Conservation (phyloP, 306 rosid species). For the Ziziphus jujuba region DNA sequence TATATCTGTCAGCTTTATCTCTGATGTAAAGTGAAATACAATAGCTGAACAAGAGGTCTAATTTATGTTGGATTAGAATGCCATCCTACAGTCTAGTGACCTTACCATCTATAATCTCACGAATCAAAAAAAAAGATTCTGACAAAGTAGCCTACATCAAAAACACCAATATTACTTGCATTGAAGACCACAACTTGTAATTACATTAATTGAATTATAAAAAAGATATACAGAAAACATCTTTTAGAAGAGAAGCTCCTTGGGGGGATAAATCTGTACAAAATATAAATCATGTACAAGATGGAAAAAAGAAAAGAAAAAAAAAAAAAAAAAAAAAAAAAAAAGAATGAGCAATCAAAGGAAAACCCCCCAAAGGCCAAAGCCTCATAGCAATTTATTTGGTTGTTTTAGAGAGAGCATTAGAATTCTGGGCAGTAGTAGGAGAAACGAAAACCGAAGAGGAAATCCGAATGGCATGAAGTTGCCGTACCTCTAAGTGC, state of each 20-base stretch:
- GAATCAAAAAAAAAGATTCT: background rate
- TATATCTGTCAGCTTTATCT: background rate
- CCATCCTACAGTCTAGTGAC: background rate
- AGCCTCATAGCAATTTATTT: slow-evolving; percentile 26
- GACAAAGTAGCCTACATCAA: background rate
- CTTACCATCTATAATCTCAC: background rate
- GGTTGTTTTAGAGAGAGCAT: slow-evolving; percentile 11
- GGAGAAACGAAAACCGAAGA: slow-evolving; percentile 32
- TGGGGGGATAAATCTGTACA: background rate
- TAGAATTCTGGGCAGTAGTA: slow-evolving; percentile 8
- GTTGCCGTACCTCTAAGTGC: slow-evolving; percentile 84
- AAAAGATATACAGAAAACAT: background rate
- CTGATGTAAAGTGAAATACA: background rate
- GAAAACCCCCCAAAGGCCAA: no score
- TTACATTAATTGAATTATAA: background rate
- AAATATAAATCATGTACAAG: background rate
- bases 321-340: slow-evolving; percentile 8
- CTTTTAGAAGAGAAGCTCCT: no score
- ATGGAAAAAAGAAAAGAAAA: slow-evolving; percentile 1
- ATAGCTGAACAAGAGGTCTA: background rate
- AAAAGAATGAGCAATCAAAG: background rate
- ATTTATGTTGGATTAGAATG: background rate
- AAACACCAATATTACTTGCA: background rate
- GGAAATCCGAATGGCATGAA: slow-evolving; percentile 33
- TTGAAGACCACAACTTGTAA: background rate